phyloP scores from a whole-genome alignment of 1,284 basidiomycete species.

The Entoloma clypeatum region DNA sequence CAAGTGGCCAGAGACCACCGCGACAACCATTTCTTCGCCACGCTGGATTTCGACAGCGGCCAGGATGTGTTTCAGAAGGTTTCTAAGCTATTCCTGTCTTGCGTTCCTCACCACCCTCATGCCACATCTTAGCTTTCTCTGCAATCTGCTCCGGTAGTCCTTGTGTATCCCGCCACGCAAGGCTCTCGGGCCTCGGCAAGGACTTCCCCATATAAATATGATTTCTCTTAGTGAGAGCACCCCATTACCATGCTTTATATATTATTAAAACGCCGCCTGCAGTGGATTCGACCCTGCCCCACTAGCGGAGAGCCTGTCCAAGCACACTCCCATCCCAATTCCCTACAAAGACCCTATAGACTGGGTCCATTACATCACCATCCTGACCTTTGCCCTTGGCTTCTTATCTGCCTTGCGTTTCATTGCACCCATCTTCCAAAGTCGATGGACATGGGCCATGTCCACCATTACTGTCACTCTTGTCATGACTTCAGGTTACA shows the following conservation, averaged over 20 bases:
- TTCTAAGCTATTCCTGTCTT: slow-evolving; percentile 9
- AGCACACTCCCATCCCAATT: slow-evolving; percentile 68
- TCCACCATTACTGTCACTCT: slow-evolving; percentile 64
- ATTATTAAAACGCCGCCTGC: slow-evolving; percentile 7
- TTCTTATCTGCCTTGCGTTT: slow-evolving; percentile 52
- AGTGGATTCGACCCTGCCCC: slow-evolving; percentile 80
- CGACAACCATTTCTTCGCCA: slow-evolving; percentile 85
- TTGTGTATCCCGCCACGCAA: slow-evolving; percentile 70
- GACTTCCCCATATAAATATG: slow-evolving; percentile 62
- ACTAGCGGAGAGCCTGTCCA: slow-evolving; percentile 73
- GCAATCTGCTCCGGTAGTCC: slow-evolving; percentile 80
- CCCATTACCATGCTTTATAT: slow-evolving; percentile 7
- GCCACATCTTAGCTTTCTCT: slow-evolving; percentile 47
- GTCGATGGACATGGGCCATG: slow-evolving; percentile 78
- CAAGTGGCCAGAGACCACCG: slow-evolving; percentile 55
- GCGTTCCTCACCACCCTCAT: neutral
- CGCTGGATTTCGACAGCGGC: slow-evolving; percentile 82
- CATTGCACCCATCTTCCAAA: slow-evolving; percentile 67
- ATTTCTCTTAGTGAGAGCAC: slow-evolving; percentile 65
- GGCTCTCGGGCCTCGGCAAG: slow-evolving; percentile 61
- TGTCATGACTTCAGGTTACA: slow-evolving; percentile 87
- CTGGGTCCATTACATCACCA: slow-evolving; percentile 54
- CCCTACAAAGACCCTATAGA: slow-evolving; percentile 73
- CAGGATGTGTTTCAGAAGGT: slow-evolving; percentile 79
- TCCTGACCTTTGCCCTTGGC: slow-evolving; percentile 40